A percentile compares a stretch with the other conserved stretches of the same genome.
Evolutionary conservation across 345 rosid genomes (phyloP).

Genomic region (Alliaria petiolata): DNA sequence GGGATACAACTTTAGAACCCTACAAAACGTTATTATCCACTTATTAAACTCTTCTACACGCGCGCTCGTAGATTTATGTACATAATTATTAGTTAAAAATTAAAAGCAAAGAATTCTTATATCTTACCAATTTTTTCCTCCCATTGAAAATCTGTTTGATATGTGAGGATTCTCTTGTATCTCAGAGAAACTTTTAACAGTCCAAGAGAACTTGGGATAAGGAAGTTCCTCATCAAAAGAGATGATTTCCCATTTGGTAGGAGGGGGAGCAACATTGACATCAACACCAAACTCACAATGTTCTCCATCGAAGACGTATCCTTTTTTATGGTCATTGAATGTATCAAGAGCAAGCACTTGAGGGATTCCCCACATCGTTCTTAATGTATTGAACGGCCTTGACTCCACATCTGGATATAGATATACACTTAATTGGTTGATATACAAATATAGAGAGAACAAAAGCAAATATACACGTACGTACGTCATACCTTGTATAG

Average conservation of each 20-base stretch:
- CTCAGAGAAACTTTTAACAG: background rate
- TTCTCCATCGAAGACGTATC: constrained; percentile 10
- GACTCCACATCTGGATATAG: too few species aligned
- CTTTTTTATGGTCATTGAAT: background rate
- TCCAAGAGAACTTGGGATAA: background rate
- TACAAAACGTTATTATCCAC: background rate
- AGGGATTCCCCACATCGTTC: background rate
- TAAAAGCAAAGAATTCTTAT: background rate
- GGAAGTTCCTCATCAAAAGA: background rate
- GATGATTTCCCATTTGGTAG: background rate
- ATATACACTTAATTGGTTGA: too few species aligned
- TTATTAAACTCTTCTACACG: background rate
- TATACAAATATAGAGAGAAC: too few species aligned
- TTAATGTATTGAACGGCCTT: too few species aligned
- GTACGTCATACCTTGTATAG: constrained; percentile 17
- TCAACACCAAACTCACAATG: constrained; percentile 24
- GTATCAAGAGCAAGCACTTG: background rate
- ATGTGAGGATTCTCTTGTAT: background rate
- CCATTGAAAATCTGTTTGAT: background rate
- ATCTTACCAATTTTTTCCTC: background rate
- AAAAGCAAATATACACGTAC: too few species aligned
- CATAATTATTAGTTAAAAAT: background rate
- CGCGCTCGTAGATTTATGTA: background rate
- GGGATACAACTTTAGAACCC: constrained; percentile 1
- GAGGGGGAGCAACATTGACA: background rate